Evolutionary conservation across 2,329 filamentous ascomycete genomes (phyloP).

Genomic region (Aschersonia sp.): DNA sequence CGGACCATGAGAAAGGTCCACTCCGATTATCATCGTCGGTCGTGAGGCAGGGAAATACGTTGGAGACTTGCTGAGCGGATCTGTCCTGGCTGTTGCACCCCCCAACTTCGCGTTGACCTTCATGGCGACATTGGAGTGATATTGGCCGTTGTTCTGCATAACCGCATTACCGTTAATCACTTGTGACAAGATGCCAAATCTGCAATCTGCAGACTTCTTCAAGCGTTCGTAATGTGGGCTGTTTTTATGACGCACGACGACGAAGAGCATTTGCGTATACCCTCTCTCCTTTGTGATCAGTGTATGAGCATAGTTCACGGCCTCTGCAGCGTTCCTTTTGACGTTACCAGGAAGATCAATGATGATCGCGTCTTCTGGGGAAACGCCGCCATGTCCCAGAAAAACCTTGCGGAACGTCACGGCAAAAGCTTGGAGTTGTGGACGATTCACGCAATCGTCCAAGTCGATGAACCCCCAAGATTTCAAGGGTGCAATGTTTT

Average conservation of each 20-base stretch:
- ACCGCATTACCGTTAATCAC: slow-evolving; percentile 63
- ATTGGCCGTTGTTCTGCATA: slow-evolving; percentile 57
- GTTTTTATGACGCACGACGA: slow-evolving; percentile 61
- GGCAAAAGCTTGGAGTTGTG: slow-evolving; percentile 15
- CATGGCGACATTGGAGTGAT: slow-evolving; percentile 88
- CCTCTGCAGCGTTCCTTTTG: slow-evolving; percentile 30
- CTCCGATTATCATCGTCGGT: slow-evolving; percentile 70
- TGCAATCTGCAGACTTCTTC: slow-evolving; percentile 81
- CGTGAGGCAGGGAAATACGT: slow-evolving; percentile 27
- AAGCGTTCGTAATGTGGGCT: slow-evolving; percentile 63
- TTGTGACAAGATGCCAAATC: slow-evolving; percentile 72
- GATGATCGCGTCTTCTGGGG: slow-evolving; percentile 19
- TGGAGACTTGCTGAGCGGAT: slow-evolving; percentile 16
- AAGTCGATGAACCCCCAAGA: slow-evolving; percentile 67
- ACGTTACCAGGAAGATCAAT: slow-evolving; percentile 16
- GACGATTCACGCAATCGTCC: slow-evolving; percentile 33
- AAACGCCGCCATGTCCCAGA: slow-evolving; percentile 33
- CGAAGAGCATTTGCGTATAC: slow-evolving; percentile 64
- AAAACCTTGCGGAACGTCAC: slow-evolving; percentile 30
- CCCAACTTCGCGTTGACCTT: slow-evolving; percentile 96
- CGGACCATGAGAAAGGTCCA: slow-evolving; percentile 76
- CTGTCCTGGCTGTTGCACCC: slow-evolving; percentile 50
- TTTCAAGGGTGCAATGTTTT: slow-evolving; percentile 47
- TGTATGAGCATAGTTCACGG: slow-evolving; percentile 28
- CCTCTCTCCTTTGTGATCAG: slow-evolving; percentile 37